Evolutionary conservation across 2,329 filamentous ascomycete genomes (phyloP).

Genomic region (Ophiostoma triangulosporum): DNA sequence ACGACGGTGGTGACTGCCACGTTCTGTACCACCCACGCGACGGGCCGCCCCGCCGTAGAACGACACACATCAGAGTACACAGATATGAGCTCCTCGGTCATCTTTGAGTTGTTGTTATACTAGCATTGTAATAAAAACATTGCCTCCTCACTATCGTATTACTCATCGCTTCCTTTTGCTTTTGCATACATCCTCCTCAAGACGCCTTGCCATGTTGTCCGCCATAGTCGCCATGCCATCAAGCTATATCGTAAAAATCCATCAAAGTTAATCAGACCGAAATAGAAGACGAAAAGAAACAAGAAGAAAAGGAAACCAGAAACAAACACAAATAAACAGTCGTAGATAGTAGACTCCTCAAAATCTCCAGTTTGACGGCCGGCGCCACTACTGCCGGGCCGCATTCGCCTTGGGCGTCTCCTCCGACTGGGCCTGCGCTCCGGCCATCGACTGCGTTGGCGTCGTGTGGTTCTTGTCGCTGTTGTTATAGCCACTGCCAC

Average conservation of each 20-base stretch:
- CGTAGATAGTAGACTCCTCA: background rate
- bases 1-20: too few relatives aligned
- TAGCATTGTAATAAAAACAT: background rate
- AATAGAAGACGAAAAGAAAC: constrained; percentile 3
- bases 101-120: too few relatives aligned
- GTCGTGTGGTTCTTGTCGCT: constrained; percentile 1
- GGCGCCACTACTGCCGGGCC: background rate
- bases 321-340: background rate
- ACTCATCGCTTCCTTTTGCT: background rate
- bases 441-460: constrained; percentile 1
- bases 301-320: background rate
- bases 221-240: too few relatives aligned
- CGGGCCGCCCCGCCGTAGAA: too few relatives aligned
- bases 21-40: background rate
- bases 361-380: background rate
- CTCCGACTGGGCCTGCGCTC: background rate
- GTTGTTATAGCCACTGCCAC: background rate
- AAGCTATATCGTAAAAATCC: too few relatives aligned
- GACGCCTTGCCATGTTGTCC: background rate
- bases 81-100: background rate
- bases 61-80: too few relatives aligned
- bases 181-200: background rate
- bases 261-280: too few relatives aligned
- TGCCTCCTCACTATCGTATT: background rate
- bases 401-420: background rate